Base-by-base conservation (phyloP, 2,329 filamentous ascomycete genomes). In the Cladophialophora immunda region DNA sequence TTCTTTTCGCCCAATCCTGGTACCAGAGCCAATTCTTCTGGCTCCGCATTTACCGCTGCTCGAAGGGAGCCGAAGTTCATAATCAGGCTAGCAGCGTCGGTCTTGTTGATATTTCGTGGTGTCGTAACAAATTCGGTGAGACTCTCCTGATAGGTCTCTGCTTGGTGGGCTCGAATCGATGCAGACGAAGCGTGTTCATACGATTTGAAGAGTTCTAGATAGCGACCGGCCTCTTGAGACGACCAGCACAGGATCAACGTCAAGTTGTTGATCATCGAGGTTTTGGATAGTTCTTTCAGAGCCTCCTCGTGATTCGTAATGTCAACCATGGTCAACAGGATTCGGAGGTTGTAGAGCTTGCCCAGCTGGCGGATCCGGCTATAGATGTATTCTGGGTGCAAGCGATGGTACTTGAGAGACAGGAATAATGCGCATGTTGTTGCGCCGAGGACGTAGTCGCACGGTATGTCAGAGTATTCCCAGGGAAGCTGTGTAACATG, bases 361-460 rank as follows among this genome's bases (percentile, higher is more conserved):
- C 92, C 92, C 4, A 99, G 83, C 57, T 89, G 88, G 60, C 91
- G 90, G 72, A 99, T 96, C 65, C 95, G 91, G 27, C 91, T 93
- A 82, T 98, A 98, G 74, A 99, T 93, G 82, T 99, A 99, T 80
- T 99, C 95, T 0, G 95, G 95, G 76, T 99, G 95, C 60, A 99
- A 85, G 30, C 94, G 92, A 79, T 99, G 95, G 79, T 99, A 99
- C 79, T 98, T 99, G 62, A 99, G 86, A 56, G 92, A 96, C 50
- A 99, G 83, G 76, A 98, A 99, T 4, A 99, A 85, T 0, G 92
- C 94, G 75, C 94, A 97, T 6, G 94, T 97, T 0, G 93, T 97
- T 50, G 87, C 77, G 0, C 95, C 94, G 56, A 98, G 84, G 8
- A 94, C 90, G 78, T 96, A 99, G 80, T 99, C 95, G 34, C 94